Percentiles rank a stretch among this genome's conserved stretches.
These are phyloP conservation scores for Cyberlindnera subsufficiens DNA, from an alignment of 805 yeast genomes.

Conservation along the genomic window DNA sequence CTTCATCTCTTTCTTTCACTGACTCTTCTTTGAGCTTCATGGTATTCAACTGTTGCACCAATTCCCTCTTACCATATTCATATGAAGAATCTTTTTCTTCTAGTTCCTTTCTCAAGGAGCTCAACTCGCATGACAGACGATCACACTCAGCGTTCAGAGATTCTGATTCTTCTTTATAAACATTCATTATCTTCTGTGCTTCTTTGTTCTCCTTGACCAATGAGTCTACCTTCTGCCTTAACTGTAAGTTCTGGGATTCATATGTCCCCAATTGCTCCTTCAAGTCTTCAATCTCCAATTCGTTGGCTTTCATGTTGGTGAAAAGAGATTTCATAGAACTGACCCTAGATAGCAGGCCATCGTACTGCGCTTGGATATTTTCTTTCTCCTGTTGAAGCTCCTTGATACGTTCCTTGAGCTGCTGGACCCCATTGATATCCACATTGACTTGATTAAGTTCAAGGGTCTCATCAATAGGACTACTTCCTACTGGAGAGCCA, in stretches of 20 bases:
- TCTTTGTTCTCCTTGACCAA: constrained; percentile 29
- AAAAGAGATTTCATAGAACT: constrained; percentile 72
- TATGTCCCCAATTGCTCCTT: constrained; percentile 45
- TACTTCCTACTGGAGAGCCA: too few relatives aligned
- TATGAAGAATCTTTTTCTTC: constrained; percentile 8
- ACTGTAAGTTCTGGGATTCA: constrained; percentile 33
- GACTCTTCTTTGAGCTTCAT: constrained; percentile 19
- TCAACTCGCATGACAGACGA: constrained; percentile 35
- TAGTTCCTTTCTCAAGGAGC: constrained; percentile 34
- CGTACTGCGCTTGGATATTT: constrained; percentile 52
- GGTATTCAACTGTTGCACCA: not conserved
- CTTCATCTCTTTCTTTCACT: constrained; percentile 33
- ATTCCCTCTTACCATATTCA: constrained; percentile 1
- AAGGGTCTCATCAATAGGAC: not conserved
- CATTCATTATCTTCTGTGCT: constrained; percentile 25
- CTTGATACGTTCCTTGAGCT: constrained; percentile 27
- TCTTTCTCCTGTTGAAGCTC: constrained; percentile 46
- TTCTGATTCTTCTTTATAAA: constrained; percentile 37
- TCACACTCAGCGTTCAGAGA: constrained; percentile 51
- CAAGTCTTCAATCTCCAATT: constrained; percentile 51
- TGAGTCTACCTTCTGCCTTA: constrained; percentile 29
- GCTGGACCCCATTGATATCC: constrained; percentile 8
- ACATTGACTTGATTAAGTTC: not conserved
- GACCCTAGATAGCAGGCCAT: constrained; percentile 52
- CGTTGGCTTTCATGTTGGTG: constrained; percentile 66